Evolutionary conservation across 108 stramenopile genomes (phyloP).

Genomic region (Nitzschia sp.): DNA sequence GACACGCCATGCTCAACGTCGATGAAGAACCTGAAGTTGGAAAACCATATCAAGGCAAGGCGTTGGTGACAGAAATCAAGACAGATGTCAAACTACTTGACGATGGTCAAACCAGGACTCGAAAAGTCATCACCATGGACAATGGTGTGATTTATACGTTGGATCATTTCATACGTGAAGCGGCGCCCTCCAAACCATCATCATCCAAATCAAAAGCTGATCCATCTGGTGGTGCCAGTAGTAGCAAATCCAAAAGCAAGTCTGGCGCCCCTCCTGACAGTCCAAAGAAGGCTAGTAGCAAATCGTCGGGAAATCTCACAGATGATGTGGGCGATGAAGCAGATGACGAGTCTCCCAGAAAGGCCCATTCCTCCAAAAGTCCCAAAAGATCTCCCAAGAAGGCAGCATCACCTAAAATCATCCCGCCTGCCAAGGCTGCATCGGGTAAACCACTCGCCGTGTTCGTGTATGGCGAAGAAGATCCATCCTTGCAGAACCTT

Average conservation of each 20-base stretch:
- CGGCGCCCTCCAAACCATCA: not conserved
- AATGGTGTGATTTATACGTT: slow-evolving; percentile 11
- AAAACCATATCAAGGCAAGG: slow-evolving; percentile 3
- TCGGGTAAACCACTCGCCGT: not conserved
- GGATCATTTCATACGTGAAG: not conserved
- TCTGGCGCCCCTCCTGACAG: not conserved
- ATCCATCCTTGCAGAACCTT: not conserved
- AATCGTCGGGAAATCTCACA: too few relatives aligned
- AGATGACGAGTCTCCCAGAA: not conserved
- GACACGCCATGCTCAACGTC: not conserved
- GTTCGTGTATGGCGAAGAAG: slow-evolving; percentile 8
- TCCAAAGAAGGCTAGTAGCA: too few relatives aligned
- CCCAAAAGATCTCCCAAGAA: not conserved
- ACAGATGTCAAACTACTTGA: not conserved
- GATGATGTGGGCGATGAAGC: too few relatives aligned
- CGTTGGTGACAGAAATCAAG: slow-evolving; percentile 3
- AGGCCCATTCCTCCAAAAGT: not conserved
- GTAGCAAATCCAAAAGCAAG: not conserved
- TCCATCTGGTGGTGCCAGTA: not conserved
- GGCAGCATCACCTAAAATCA: too few relatives aligned
- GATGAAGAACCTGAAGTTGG: slow-evolving; percentile 12
- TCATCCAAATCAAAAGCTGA: not conserved
- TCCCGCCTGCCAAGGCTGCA: too few relatives aligned
- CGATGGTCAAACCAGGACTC: not conserved
- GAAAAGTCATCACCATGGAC: slow-evolving; percentile 12